phyloP scores from a whole-genome alignment of 148 eudicot genomes.

The Tetragonia tetragonoides region DNA sequence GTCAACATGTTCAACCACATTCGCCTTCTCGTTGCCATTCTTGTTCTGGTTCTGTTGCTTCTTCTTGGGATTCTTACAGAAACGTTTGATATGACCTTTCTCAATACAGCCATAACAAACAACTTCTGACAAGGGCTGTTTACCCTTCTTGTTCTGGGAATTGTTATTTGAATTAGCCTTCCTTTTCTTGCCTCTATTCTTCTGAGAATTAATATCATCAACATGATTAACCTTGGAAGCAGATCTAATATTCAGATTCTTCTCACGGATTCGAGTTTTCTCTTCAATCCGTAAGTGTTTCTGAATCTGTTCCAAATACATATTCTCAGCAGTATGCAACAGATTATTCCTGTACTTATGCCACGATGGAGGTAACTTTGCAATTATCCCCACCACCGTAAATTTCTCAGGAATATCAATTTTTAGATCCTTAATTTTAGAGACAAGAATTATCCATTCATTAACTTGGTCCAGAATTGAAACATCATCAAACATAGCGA shows the following conservation, averaged over 20 bases:
- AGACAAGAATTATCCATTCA: not conserved
- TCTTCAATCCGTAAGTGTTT: too few relatives aligned
- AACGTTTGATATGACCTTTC: not conserved
- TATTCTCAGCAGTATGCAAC: not conserved
- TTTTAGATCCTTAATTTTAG: not conserved
- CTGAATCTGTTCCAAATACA: not conserved
- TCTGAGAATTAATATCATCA: not conserved
- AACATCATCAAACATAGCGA: not conserved
- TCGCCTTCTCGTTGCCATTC: not conserved
- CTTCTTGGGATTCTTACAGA: not conserved
- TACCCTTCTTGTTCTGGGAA: not conserved
- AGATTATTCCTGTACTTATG: not conserved
- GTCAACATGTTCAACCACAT: not conserved
- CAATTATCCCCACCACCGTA: not conserved
- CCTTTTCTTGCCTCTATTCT: not conserved
- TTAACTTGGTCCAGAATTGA: conserved; percentile 5
- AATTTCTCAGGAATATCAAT: not conserved
- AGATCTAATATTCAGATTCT: not conserved
- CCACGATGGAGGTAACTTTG: not conserved
- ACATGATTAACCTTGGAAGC: not conserved
- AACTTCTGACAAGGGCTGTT: not conserved
- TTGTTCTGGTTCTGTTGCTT: not conserved
- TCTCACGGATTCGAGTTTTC: too few relatives aligned
- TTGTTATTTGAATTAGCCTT: not conserved
- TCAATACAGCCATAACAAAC: not conserved